These are phyloP conservation scores for Kodamaea anthophila DNA, from an alignment of 1,139 yeast genomes.

Conservation along the genomic window DNA sequence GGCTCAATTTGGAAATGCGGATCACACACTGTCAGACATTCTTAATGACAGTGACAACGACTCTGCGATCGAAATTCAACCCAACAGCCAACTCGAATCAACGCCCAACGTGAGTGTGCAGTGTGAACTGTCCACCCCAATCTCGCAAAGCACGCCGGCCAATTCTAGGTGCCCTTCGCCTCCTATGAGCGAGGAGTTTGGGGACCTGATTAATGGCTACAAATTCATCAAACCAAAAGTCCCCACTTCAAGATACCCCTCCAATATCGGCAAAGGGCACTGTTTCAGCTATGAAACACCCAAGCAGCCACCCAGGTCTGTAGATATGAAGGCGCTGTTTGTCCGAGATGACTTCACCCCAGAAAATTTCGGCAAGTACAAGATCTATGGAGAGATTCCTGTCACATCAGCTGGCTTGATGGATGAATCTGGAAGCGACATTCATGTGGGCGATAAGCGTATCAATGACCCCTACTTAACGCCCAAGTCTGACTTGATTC, in stretches of 20 bases:
- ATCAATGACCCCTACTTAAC: slow-evolving; percentile 33
- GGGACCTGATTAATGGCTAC: slow-evolving; percentile 28
- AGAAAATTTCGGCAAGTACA: slow-evolving; percentile 15
- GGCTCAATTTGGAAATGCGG: slow-evolving; percentile 8
- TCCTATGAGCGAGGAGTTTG: slow-evolving; percentile 17
- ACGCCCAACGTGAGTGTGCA: slow-evolving; percentile 4
- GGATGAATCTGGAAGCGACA: slow-evolving; percentile 27
- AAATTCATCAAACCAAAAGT: slow-evolving; percentile 24
- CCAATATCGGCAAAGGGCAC: slow-evolving; percentile 1
- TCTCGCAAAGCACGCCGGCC: slow-evolving; percentile 21
- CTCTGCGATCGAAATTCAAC: slow-evolving; percentile 3
- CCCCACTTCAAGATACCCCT: slow-evolving; percentile 18
- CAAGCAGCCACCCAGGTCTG: slow-evolving; percentile 7
- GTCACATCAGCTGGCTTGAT: slow-evolving; percentile 33
- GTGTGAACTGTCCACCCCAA: slow-evolving; percentile 13
- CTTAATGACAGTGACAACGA: slow-evolving; percentile 5
- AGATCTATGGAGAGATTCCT: slow-evolving; percentile 32
- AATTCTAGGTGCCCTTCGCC: slow-evolving; percentile 20
- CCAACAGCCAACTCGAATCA: slow-evolving; percentile 3
- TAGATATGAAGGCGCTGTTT: slow-evolving; percentile 13
- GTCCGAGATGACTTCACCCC: slow-evolving; percentile 13
- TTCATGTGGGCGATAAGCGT: slow-evolving; percentile 38
- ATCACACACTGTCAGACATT: slow-evolving; percentile 6
- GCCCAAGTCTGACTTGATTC: slow-evolving; percentile 6
- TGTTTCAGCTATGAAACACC: slow-evolving; percentile 6